Conservation (phyloP, 192 early-diverging fungal species). For the Funneliformis geosporum region DNA sequence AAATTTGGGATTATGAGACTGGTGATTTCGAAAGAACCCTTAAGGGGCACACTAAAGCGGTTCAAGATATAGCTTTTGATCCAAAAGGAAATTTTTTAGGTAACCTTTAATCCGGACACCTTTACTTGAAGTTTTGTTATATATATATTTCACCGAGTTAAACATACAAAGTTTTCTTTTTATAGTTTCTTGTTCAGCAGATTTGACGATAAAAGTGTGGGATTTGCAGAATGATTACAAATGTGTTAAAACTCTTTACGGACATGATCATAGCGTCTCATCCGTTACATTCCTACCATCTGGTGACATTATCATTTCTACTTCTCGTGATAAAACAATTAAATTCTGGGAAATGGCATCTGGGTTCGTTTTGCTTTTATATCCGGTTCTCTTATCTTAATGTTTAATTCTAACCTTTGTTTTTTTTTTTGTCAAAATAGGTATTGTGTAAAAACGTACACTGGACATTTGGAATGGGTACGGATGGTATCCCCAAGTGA, state of each 20-base stretch:
- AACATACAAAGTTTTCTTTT: background rate
- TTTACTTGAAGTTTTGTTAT: background rate
- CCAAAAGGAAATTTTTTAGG: conserved; percentile 78
- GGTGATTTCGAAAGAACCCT: conserved; percentile 90
- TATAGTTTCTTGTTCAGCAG: conserved; percentile 86
- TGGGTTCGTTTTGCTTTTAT: conserved; percentile 55
- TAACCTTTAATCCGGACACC: conserved; percentile 38
- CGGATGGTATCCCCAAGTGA: conserved; percentile 66
- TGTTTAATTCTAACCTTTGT: background rate
- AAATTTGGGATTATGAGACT: conserved; percentile 93
- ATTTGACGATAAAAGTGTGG: conserved; percentile 92
- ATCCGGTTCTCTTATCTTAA: background rate
- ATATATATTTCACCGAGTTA: conserved; percentile 1
- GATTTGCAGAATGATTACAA: conserved; percentile 78
- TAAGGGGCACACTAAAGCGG: conserved; percentile 94
- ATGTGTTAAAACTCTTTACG: conserved; percentile 82
- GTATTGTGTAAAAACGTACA: conserved; percentile 79
- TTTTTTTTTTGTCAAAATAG: conserved; percentile 44
- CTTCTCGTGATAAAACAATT: conserved; percentile 87
- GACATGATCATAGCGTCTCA: conserved; percentile 93
- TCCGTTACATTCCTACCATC: conserved; percentile 74
- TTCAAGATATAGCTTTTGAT: conserved; percentile 88
- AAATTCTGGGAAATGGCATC: conserved; percentile 86
- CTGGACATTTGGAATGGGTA: conserved; percentile 90
- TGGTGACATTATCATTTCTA: conserved; percentile 81